Percentiles rank a stretch among this genome's conserved stretches.
Evolutionary conservation across 2,329 filamentous ascomycete species (phyloP).

Genomic region (Eurotiales sp.): DNA sequence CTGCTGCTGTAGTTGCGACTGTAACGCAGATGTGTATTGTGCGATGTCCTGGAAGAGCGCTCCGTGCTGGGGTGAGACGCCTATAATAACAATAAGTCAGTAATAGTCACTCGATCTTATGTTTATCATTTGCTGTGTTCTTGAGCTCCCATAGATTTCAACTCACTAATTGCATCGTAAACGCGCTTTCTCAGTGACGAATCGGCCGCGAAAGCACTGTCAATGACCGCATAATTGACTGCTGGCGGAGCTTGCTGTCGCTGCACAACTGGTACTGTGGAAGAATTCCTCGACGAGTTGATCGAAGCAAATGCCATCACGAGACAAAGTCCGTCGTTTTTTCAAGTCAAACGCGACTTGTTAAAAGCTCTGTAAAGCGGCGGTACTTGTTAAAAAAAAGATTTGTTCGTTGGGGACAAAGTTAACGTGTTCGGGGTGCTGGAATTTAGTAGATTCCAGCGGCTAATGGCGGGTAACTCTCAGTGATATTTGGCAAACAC

Average conservation of each 20-base stretch:
- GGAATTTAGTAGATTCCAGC: too few relatives aligned
- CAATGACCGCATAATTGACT: slow-evolving; percentile 30
- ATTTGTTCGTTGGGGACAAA: background rate
- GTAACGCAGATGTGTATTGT: slow-evolving; percentile 33
- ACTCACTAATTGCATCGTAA: slow-evolving; percentile 42
- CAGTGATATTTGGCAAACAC: too few relatives aligned
- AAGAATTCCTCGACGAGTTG: slow-evolving; percentile 14
- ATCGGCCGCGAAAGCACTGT: slow-evolving; percentile 40
- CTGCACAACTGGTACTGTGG: slow-evolving; percentile 24
- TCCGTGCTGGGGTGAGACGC: slow-evolving; percentile 33
- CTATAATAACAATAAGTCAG: slow-evolving; percentile 22
- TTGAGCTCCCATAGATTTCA: background rate
- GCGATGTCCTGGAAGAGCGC: slow-evolving; percentile 50
- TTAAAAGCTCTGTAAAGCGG: too few relatives aligned
- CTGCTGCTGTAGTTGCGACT: slow-evolving; percentile 21
- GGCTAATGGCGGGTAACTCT: too few relatives aligned
- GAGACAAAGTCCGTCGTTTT: too few relatives aligned
- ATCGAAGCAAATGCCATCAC: slow-evolving; percentile 37
- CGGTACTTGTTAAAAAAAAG: too few relatives aligned
- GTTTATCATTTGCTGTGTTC: background rate
- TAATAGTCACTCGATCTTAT: background rate
- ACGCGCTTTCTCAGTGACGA: slow-evolving; percentile 37
- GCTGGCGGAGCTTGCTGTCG: slow-evolving; percentile 15
- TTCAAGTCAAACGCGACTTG: too few relatives aligned
- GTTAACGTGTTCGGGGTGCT: background rate